Conservation (phyloP, 2,329 filamentous ascomycete species). For the Penicillium polonicum region DNA sequence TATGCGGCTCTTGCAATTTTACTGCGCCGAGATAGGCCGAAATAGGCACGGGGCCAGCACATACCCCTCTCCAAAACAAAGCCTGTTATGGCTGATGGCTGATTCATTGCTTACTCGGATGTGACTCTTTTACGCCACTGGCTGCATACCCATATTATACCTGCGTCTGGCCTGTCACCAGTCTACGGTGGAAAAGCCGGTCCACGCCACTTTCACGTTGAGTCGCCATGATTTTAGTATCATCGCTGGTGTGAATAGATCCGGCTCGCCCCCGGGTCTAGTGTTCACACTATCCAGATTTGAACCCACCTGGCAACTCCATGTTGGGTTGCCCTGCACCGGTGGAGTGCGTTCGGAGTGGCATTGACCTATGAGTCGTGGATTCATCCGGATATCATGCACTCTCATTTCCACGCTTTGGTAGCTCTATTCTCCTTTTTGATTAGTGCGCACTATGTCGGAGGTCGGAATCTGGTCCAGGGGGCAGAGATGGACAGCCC, state of each 20-base stretch:
- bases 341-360: neutral
- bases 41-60: neutral
- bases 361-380: neutral
- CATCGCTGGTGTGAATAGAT: neutral
- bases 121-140: conserved; percentile 1
- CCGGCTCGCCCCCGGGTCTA: neutral
- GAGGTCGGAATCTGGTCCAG: conserved; percentile 5
- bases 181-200: neutral
- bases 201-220: neutral
- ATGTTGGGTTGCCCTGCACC: neutral
- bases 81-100: neutral
- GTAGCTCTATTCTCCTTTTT: conserved; percentile 3
- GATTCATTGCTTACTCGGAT: neutral
- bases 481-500: conserved; percentile 1
- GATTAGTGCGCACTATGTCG: conserved; percentile 7
- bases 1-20: conserved; percentile 23
- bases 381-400: neutral
- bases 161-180: neutral
- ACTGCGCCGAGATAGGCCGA: conserved; percentile 1
- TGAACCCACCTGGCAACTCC: neutral
- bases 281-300: neutral
- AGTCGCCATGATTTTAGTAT: neutral
- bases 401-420: conserved; percentile 8
- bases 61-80: neutral
- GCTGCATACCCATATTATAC: neutral